These are phyloP conservation scores for Aspergillus vadensis DNA, from an alignment of 2,329 filamentous ascomycete species.

Conservation along the genomic window DNA sequence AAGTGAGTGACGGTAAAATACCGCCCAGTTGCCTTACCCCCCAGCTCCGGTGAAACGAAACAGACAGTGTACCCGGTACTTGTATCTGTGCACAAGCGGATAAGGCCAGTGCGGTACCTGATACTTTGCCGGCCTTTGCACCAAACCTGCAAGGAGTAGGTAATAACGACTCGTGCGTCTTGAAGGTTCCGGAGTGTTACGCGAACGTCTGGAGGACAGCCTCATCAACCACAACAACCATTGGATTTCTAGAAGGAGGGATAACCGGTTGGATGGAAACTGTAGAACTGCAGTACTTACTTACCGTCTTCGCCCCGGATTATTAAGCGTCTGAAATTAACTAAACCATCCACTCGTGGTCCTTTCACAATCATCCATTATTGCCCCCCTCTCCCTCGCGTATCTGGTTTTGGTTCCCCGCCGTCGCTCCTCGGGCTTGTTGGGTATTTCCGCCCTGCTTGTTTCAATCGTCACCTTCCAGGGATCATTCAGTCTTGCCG, in stretches of 20 bases:
- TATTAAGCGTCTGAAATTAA: constrained; percentile 2
- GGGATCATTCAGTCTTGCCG: constrained; percentile 27
- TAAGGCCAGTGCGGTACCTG: constrained; percentile 26
- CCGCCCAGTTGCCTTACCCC: neutral
- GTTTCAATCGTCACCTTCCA: constrained; percentile 18
- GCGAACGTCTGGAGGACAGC: constrained; percentile 3
- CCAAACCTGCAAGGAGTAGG: constrained; percentile 11
- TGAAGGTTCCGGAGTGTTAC: constrained; percentile 5
- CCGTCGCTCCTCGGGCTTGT: constrained; percentile 23
- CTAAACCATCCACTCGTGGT: neutral
- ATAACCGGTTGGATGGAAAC: neutral
- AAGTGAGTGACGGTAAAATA: no score
- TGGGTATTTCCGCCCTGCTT: constrained; percentile 26
- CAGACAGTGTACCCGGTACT: constrained; percentile 13
- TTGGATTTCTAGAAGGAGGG: neutral
- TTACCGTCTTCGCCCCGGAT: neutral
- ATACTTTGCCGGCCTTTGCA: constrained; percentile 16
- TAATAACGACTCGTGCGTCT: constrained; percentile 5
- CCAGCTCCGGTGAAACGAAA: neutral
- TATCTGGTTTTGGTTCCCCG: constrained; percentile 18
- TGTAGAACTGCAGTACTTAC: neutral
- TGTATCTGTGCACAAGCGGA: constrained; percentile 14
- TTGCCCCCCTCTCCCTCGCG: constrained; percentile 12
- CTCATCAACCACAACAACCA: neutral
- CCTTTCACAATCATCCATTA: neutral